phyloP scores from a whole-genome alignment of 1,284 basidiomycete species.

The Abortiporus biennis region DNA sequence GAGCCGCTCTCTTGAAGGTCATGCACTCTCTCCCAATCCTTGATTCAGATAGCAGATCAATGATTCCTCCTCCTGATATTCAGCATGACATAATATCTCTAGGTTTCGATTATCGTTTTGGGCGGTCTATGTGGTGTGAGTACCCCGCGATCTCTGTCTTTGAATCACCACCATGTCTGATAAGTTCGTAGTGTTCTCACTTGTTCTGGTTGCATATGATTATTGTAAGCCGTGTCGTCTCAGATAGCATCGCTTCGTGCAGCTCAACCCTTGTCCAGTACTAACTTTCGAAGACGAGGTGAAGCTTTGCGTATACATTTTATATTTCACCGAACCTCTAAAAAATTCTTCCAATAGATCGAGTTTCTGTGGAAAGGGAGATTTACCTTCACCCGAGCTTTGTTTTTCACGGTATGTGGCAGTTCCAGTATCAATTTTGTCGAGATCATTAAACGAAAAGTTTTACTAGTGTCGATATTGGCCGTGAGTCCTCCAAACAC shows the following conservation, averaged over 20 bases:
- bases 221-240: background rate
- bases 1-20: too few relatives aligned
- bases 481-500: background rate
- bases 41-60: too few relatives aligned
- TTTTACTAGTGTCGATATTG: background rate
- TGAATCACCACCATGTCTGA: too few relatives aligned
- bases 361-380: background rate
- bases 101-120: background rate
- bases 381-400: background rate
- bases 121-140: background rate
- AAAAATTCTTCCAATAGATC: too few relatives aligned
- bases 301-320: too few relatives aligned
- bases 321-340: too few relatives aligned
- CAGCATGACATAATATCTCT: background rate
- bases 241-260: background rate
- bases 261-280: background rate
- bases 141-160: too few relatives aligned
- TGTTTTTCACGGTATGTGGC: background rate
- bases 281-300: background rate
- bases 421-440: background rate
- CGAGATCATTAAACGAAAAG: background rate
- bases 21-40: too few relatives aligned
- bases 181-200: background rate
- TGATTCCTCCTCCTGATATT: background rate
- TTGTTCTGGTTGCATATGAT: background rate